phyloP scores from a whole-genome alignment of 2,329 filamentous ascomycete genomes.

The Monosporascus sp. region DNA sequence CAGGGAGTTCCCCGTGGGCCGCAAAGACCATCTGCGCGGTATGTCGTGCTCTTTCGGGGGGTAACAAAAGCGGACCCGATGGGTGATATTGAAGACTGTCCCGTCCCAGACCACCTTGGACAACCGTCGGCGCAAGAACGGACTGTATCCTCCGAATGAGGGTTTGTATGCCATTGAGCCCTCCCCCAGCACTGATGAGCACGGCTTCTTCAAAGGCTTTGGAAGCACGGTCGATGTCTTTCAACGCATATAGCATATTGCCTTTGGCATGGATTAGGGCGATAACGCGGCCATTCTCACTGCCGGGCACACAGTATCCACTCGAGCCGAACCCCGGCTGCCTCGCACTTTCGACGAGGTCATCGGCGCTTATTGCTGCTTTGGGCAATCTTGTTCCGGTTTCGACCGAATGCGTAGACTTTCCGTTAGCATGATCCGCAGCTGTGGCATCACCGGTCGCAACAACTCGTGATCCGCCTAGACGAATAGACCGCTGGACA shows the following conservation, averaged over 20 bases:
- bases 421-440: neutral
- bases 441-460: neutral
- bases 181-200: slow-evolving; percentile 73
- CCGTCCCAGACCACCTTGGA: slow-evolving; percentile 23
- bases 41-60: slow-evolving; percentile 75
- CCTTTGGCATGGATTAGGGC: slow-evolving; percentile 95
- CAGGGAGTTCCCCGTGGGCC: slow-evolving; percentile 69
- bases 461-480: slow-evolving; percentile 27
- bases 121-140: slow-evolving; percentile 53
- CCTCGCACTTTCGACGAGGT: slow-evolving; percentile 8
- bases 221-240: slow-evolving; percentile 75
- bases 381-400: neutral
- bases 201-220: slow-evolving; percentile 93
- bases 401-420: neutral
- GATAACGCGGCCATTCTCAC: slow-evolving; percentile 87
- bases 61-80: slow-evolving; percentile 66
- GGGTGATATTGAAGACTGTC: slow-evolving; percentile 26
- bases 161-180: slow-evolving; percentile 64
- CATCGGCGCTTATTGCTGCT: slow-evolving; percentile 8
- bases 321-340: slow-evolving; percentile 63
- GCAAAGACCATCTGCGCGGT: slow-evolving; percentile 82
- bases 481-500: slow-evolving; percentile 68
- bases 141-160: slow-evolving; percentile 74
- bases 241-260: slow-evolving; percentile 93
- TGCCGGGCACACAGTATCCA: slow-evolving; percentile 77